Conservation (phyloP, 2,329 filamentous ascomycete genomes). For the Coccinonectria pachysandricola region DNA sequence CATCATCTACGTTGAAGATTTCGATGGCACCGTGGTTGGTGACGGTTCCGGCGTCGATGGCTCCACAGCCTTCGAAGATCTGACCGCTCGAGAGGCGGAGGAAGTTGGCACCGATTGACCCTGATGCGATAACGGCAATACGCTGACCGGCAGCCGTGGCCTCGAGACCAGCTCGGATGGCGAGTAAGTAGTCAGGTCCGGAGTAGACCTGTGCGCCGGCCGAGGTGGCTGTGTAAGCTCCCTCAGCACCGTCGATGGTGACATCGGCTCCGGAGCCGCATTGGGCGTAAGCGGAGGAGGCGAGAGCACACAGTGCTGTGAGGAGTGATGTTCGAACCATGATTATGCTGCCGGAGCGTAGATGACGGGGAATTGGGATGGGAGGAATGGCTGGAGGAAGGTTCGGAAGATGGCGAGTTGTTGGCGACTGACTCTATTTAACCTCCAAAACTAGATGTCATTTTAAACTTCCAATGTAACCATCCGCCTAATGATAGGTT, state of each 20-base stretch:
- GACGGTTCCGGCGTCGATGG: conserved; percentile 35
- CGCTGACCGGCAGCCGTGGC: conserved; percentile 41
- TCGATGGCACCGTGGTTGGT: conserved; percentile 44
- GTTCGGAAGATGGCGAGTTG: no score
- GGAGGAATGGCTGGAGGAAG: no score
- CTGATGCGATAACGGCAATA: conserved; percentile 42
- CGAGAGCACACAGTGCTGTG: background rate
- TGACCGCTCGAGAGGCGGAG: conserved; percentile 42
- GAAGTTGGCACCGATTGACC: conserved; percentile 43
- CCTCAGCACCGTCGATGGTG: conserved; percentile 35
- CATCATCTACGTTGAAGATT: conserved; percentile 34
- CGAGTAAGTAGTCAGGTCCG: conserved; percentile 41
- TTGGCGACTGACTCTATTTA: no score
- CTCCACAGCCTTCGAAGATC: conserved; percentile 49
- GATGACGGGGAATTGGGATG: no score
- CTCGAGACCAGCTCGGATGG: conserved; percentile 45
- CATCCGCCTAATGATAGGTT: no score
- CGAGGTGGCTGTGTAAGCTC: conserved; percentile 31
- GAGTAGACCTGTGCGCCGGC: conserved; percentile 38
- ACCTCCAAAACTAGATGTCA: no score
- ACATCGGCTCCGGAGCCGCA: conserved; percentile 39
- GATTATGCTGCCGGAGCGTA: no score
- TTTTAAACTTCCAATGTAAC: no score
- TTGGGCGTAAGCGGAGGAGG: conserved; percentile 9
- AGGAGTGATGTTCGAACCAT: background rate